Evolutionary conservation across 768 basidiomycete genomes (phyloP).

Genomic region (Boletus eberwhitei): DNA sequence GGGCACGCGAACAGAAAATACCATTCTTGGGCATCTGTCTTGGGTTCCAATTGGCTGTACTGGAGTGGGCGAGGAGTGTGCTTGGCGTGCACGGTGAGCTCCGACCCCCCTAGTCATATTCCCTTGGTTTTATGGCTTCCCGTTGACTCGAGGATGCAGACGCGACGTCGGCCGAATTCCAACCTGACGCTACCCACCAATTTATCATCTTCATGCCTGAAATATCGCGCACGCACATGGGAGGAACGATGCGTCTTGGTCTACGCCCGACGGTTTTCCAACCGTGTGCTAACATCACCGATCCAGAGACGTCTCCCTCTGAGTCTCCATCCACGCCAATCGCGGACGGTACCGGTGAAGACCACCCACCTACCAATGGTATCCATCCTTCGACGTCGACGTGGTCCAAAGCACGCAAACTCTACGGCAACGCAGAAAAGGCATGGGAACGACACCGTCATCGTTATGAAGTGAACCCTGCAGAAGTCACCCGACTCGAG

Average conservation of each 20-base stretch:
- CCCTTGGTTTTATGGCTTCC: not conserved
- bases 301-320: conserved; percentile 12
- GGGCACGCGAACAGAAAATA: conserved; percentile 90
- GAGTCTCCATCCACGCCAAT: conserved; percentile 6
- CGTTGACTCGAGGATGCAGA: conserved; percentile 40
- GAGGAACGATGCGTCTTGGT: conserved; percentile 99
- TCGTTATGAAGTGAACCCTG: conserved; percentile 93
- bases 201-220: conserved; percentile 98
- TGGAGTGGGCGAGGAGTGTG: conserved; percentile 91
- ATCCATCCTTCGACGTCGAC: conserved; percentile 42
- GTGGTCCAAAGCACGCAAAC: conserved; percentile 68
- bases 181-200: conserved; percentile 55
- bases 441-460: conserved; percentile 98
- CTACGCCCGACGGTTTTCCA: conserved; percentile 94
- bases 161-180: conserved; percentile 85
- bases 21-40: conserved; percentile 97
- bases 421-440: conserved; percentile 78
- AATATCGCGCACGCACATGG: conserved; percentile 96
- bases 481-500: conserved; percentile 69
- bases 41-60: conserved; percentile 94
- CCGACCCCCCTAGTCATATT: not conserved
- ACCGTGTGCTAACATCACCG: conserved; percentile 27
- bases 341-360: conserved; percentile 1
- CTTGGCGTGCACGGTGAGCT: conserved; percentile 61
- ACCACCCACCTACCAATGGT: conserved; percentile 4